These are phyloP conservation scores for Aristolochia californica DNA, from an alignment of 164 flowering plant genomes.

Conservation along the genomic window DNA sequence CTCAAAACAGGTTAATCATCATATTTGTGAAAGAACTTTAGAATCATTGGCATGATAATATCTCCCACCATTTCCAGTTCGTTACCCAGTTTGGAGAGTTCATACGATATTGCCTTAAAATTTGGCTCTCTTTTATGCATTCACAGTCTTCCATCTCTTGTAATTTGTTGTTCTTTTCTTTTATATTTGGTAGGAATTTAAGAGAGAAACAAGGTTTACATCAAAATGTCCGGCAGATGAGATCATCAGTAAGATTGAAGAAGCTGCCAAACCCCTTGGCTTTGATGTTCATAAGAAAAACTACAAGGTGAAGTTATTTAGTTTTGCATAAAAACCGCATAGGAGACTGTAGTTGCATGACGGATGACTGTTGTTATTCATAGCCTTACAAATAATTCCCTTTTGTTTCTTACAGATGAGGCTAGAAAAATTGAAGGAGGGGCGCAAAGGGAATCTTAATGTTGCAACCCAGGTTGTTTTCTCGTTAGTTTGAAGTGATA, in stretches of 20 bases:
- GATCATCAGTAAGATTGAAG: slow-evolving; percentile 76
- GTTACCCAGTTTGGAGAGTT: too few species aligned
- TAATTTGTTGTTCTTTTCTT: slow-evolving; percentile 2
- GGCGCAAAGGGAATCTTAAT: slow-evolving; percentile 93
- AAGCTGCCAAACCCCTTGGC: slow-evolving; percentile 97
- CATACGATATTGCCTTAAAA: too few species aligned
- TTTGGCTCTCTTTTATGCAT: too few species aligned
- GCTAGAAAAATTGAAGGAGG: slow-evolving; percentile 85
- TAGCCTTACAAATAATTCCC: too few species aligned
- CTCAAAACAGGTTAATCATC: not conserved
- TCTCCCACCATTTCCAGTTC: too few species aligned
- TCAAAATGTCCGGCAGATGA: slow-evolving; percentile 78
- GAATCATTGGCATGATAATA: too few species aligned
- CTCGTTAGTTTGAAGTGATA: not conserved
- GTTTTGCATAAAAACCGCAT: not conserved
- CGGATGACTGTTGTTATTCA: too few species aligned
- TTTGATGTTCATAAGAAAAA: slow-evolving; percentile 94
- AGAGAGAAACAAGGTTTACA: slow-evolving; percentile 94
- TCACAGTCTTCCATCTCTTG: not conserved
- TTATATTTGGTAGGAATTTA: slow-evolving; percentile 48
- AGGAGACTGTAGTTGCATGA: too few species aligned
- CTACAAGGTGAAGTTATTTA: slow-evolving; percentile 59
- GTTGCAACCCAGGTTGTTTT: slow-evolving; percentile 73
- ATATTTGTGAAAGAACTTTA: not conserved
- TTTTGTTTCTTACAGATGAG: slow-evolving; percentile 47